These are phyloP conservation scores for Macrolepiota dolichaula DNA, from an alignment of 768 basidiomycete genomes.

Conservation along the genomic window DNA sequence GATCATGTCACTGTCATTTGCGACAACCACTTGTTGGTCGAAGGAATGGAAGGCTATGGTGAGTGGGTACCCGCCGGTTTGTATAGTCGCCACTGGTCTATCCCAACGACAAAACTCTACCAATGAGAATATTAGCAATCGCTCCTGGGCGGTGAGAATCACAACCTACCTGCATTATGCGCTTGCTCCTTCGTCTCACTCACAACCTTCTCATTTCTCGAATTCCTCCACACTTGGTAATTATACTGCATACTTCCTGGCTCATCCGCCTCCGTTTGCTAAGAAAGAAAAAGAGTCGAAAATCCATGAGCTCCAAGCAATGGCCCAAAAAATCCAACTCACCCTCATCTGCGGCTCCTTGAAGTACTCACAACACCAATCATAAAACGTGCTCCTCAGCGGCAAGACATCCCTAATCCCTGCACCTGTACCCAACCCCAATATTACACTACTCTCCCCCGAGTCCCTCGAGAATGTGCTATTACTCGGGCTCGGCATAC, in stretches of 20 bases:
- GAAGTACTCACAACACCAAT: slow-evolving; percentile 97
- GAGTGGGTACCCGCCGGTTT: slow-evolving; percentile 56
- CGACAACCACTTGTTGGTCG: slow-evolving; percentile 82
- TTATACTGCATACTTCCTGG: slow-evolving; percentile 93
- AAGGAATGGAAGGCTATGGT: slow-evolving; percentile 90
- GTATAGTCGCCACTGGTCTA: slow-evolving; percentile 62
- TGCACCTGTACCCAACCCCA: slow-evolving; percentile 76
- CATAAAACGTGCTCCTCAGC: slow-evolving; percentile 87
- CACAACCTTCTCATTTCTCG: slow-evolving; percentile 81
- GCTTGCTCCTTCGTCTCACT: slow-evolving; percentile 68
- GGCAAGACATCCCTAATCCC: slow-evolving; percentile 86
- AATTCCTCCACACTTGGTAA: slow-evolving; percentile 91
- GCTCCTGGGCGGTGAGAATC: not conserved
- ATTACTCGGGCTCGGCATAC: slow-evolving; percentile 64
- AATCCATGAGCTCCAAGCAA: too few species aligned
- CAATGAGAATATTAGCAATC: not conserved
- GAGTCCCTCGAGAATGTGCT: slow-evolving; percentile 81
- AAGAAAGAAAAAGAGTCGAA: not conserved
- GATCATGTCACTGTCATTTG: slow-evolving; percentile 84
- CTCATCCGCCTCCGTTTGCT: slow-evolving; percentile 96
- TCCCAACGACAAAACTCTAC: slow-evolving; percentile 71
- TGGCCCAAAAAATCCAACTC: too few species aligned
- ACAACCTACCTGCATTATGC: slow-evolving; percentile 64
- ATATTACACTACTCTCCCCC: slow-evolving; percentile 58
- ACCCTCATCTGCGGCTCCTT: slow-evolving; percentile 99